Conservation (phyloP, 2,329 filamentous ascomycete species). For the Metarhizium sp. region DNA sequence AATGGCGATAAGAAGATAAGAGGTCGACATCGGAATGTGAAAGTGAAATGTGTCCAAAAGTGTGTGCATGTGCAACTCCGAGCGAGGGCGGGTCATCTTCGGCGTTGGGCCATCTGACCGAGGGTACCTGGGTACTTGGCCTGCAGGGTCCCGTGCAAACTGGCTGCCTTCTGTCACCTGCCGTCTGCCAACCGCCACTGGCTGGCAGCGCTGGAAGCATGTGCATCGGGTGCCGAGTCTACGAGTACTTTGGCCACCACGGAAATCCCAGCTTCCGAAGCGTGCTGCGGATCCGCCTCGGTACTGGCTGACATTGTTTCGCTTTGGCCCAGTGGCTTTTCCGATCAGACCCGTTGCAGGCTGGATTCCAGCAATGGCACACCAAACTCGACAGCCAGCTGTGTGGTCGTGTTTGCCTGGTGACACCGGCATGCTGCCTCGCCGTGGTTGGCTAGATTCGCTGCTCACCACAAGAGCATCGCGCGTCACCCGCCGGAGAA, state of each 20-base stretch:
- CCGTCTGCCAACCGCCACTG: too few relatives aligned
- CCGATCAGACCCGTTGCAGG: neutral
- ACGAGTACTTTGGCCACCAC: too few relatives aligned
- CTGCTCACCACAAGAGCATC: neutral
- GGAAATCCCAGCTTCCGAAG: neutral
- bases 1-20: neutral
- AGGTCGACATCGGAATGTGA: neutral
- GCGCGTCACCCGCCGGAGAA: neutral
- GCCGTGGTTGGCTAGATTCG: neutral
- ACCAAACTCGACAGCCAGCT: neutral
- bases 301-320: neutral
- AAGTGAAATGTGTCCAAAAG: neutral
- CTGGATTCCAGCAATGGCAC: neutral
- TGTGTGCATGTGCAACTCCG: neutral
- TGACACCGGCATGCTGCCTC: neutral
- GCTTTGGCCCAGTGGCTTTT: neutral
- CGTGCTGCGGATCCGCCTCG: constrained; percentile 3
- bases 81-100: neutral
- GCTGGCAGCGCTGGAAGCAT: too few relatives aligned
- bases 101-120: neutral
- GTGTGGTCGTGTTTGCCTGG: neutral
- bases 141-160: neutral
- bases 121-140: neutral
- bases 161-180: too few relatives aligned
- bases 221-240: neutral